These are phyloP conservation scores for Macrophomina phaseolina DNA, from an alignment of 2,329 filamentous ascomycete genomes.

Conservation along the genomic window DNA sequence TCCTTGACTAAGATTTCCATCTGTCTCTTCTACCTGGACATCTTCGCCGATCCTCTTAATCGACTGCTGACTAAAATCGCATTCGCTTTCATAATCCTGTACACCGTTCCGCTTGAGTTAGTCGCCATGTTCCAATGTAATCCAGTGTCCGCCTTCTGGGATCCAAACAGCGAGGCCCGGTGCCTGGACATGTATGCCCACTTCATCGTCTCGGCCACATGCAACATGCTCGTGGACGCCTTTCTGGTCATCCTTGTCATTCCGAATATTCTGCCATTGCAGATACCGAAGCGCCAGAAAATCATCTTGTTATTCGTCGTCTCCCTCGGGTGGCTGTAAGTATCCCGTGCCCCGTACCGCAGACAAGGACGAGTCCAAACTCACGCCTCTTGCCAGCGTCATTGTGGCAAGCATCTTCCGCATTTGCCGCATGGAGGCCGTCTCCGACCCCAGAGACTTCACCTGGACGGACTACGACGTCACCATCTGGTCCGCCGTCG, in stretches of 20 bases:
- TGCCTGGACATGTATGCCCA: constrained; percentile 41
- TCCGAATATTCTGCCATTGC: constrained; percentile 38
- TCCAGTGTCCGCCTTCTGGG: constrained; percentile 43
- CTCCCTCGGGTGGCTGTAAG: constrained; percentile 45
- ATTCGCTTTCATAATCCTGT: constrained; percentile 34
- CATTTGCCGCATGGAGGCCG: constrained; percentile 38
- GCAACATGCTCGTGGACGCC: constrained; percentile 36
- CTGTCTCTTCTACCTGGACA: constrained; percentile 40
- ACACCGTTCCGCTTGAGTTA: constrained; percentile 31
- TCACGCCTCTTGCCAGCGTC: constrained; percentile 38
- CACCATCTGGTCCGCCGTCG: constrained; percentile 43
- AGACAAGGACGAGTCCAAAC: not conserved
- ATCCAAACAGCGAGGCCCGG: constrained; percentile 36
- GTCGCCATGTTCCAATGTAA: constrained; percentile 39
- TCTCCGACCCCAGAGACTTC: not conserved
- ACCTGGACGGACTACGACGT: constrained; percentile 35
- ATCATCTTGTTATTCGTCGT: constrained; percentile 43
- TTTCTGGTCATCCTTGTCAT: constrained; percentile 40
- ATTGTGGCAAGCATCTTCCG: constrained; percentile 52
- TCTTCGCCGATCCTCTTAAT: constrained; percentile 37
- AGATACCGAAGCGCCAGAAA: constrained; percentile 38
- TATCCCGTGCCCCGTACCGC: not conserved
- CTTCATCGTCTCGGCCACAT: constrained; percentile 29
- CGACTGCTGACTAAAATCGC: constrained; percentile 34
- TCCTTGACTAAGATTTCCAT: constrained; percentile 37